Evolutionary conservation across 805 yeast genomes (phyloP), one percentile per base, ranked within the genome.

Genomic region (Kazachstania psychrophila): DNA sequence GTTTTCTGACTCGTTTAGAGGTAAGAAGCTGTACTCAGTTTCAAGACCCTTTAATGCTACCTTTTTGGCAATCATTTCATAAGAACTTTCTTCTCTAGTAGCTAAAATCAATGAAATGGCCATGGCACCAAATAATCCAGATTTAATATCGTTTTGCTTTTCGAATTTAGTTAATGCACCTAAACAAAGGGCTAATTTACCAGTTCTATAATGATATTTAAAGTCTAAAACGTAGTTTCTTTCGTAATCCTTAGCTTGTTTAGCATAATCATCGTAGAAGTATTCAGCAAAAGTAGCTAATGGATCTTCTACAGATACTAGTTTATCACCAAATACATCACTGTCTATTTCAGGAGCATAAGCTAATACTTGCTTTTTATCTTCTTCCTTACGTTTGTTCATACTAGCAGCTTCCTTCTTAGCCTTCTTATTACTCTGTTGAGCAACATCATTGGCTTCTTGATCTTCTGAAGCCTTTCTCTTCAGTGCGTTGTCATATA

Each of bases 301-400:
- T 34, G 77, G 66, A 13, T 64, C 52, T 27, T 62, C 49, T 23
- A 60, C 48, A 3, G 49, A 31, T 43, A 57, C 45, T 26, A 68
- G 52, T 26, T 62, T 59, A 19, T 67, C 66, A 23, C 86, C 89
- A 43, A 77, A 68, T 2, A 75, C 69, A 61, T 81, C 88, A 2
- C 56, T 68, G 60, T 81, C 88, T 5, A 61, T 57, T 41, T 77
- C 84, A 13, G 69, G 67, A 16, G 55, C 36, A 27, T 60, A 62
- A 1, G 70, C 68, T 18, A 56, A 44, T 12, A 65, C 51, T 36
- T 62, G 60, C 3, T 66, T 60, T 32, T 70, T 66, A 41, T 79
- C 71, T 22, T 70, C 71, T 22, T 73, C 79, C 44, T 69, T 66
- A 45, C 72, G 72, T 55, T 73, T 76, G 32, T 62, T 53, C 36